Evolutionary conservation across 352 stramenopile species (phyloP).

Genomic region (Paralagenidium karlingii): DNA sequence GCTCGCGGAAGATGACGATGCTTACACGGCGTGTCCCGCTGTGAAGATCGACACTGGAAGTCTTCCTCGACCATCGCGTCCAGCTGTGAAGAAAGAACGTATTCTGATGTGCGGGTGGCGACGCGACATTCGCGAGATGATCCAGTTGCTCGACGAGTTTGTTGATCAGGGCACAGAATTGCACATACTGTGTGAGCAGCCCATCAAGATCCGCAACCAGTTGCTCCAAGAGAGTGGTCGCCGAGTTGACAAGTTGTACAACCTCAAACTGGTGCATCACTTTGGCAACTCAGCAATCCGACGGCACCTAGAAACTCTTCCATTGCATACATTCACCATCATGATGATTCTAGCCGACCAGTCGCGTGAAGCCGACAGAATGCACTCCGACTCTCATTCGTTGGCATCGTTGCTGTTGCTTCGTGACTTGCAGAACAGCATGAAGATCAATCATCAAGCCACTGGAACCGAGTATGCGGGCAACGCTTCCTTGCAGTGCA

Average conservation of each 20-base stretch:
- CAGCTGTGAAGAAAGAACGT: constrained; percentile 21
- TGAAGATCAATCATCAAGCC: no score
- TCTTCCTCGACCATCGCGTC: constrained; percentile 11
- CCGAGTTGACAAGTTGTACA: constrained; percentile 26
- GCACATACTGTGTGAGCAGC: constrained; percentile 74
- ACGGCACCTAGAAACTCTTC: constrained; percentile 45
- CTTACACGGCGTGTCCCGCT: constrained; percentile 53
- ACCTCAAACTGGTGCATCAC: constrained; percentile 52
- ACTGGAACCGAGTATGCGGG: background rate
- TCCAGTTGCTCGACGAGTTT: constrained; percentile 64
- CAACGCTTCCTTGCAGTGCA: constrained; percentile 10
- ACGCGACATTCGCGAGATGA: constrained; percentile 85
- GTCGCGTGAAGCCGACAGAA: constrained; percentile 57
- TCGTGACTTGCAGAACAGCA: constrained; percentile 45
- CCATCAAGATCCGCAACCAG: constrained; percentile 43
- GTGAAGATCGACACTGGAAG: constrained; percentile 20
- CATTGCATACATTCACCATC: constrained; percentile 57
- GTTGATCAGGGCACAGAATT: constrained; percentile 47
- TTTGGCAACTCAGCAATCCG: constrained; percentile 72
- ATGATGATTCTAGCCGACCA: constrained; percentile 77
- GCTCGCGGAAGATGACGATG: constrained; percentile 81
- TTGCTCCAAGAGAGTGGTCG: constrained; percentile 43
- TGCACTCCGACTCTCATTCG: constrained; percentile 80
- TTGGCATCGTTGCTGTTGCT: constrained; percentile 75
- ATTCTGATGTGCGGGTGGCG: constrained; percentile 85